Base-by-base conservation (phyloP, 106 monocot genomes). In the Triglochin maritima region DNA sequence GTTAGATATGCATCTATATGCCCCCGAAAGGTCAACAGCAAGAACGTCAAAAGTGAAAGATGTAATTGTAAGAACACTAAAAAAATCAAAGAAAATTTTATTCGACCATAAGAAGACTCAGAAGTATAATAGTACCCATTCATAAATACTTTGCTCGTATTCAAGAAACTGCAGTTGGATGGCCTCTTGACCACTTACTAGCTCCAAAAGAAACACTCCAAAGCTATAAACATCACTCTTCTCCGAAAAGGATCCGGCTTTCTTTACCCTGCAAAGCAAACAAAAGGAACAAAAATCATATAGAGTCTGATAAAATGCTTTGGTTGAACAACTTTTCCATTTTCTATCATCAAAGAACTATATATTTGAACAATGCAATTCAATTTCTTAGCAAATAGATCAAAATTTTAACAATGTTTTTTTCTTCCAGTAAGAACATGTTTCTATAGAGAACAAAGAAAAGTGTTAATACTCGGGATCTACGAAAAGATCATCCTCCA, bases 181-280 rank as follows among this genome's bases (percentile, higher is more conserved):
- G 47, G 75, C 79, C 59, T 86, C 89, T 49, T 61, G 42, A 6
- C 95, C 95, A 69, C 81, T 87, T 15, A 90, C 70, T 66, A 95
- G 74, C 80, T 95, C 95, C 64, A 95, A 60, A 71, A 95, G 85
- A 77, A 95, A 95, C 17, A 95, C 80, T 12, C 95, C 95, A 70
- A 90, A 95, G 68, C 90, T 87, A 73, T 87, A 95, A 67, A 95
- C 90, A 80, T 95, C 95, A 72, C 85, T 95, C 71, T 79, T 80
- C 47, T 76, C 76, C 15, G 78, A 83, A 60, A 85, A 90, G 46
- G 44, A 71, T 71, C 78, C 81, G 16, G 81, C 74, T 56, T 87
- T 85, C 59, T 75, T 79, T 44, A 76, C 77, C 73, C 95, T 95
- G 60, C 42, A 51, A 69, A 77, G 47, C 16, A 46, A 55, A 67